Base-by-base conservation (phyloP, 352 stramenopile genomes). In the Phytophthora podocarpi region DNA sequence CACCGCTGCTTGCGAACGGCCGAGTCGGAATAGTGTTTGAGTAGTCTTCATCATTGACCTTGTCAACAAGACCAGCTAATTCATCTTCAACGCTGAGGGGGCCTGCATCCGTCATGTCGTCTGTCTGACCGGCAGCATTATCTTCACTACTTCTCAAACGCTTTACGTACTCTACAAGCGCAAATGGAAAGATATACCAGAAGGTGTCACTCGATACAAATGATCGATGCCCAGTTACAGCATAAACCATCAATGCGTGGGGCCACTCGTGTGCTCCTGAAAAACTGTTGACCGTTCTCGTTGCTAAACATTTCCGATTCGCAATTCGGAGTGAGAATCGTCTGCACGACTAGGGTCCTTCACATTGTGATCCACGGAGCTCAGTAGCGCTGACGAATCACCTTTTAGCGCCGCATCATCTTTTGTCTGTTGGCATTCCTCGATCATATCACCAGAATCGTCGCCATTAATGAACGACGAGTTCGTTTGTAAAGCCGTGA, bases 141-240 rank as follows among this genome's bases (percentile, higher is more conserved):
- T n/a, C n/a, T n/a, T n/a, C n/a, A n/a, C n/a, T n/a, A n/a, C n/a
- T n/a, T n/a, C n/a, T n/a, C n/a, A n/a, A n/a, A n/a, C n/a, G n/a
- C 20, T 42, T 23, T 10, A 54, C 30, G 31, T 34, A 54, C 3
- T 31, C 31, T 21, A 54, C 9, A 15, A 54, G 31, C 7, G 20
- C 31, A 23, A 23, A 24, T 3, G 46, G 46, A 46, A 56, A 46
- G 16, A 56, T 12, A 42, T 43, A 59, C 50, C 51, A 60, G 32
- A 60, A 60, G 0, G 5, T 43, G 35, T 60, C 51, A 12, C 51
- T 60, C 4, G 51, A 50, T 2, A 60, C 12, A 20, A 34, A 60
- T 2, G 40, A 46, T n/a, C n/a, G 18, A n/a, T 60, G 13, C 13
- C 51, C 51, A 11, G 28, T 42, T 6, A 60, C 11, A 1, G 51